Evolutionary conservation across 129 eudicot genomes (phyloP), one percentile per base, ranked within the genome.

Genomic region (Chrysanthemum seticuspe): DNA sequence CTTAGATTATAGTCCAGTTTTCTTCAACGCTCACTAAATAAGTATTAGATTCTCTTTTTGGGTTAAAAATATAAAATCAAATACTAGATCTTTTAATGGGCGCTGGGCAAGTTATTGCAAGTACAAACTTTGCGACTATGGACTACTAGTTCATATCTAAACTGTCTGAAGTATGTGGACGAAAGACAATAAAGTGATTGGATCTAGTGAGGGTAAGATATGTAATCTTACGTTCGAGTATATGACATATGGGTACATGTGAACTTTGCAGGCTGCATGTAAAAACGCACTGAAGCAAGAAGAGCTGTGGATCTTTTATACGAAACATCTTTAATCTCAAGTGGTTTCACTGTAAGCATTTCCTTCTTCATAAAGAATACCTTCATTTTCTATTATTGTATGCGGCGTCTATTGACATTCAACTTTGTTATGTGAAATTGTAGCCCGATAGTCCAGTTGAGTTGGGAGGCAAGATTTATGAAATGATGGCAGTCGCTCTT

Each of bases 401-500:
- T 23, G 4, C 5, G 12, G 27, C 44, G 56, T 29, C 50, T 57
- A 54, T 14, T 18, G n/a, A 65, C 23, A 2, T 12, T 8, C 66
- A 57, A 4, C 34, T 40, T 54, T 60, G 16, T 53, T 40, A 8
- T 63, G 12, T 45, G 54, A 47, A 65, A 58, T 27, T 27, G 57
- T 87, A 94, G 99, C n/a, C n/a, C n/a, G n/a, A n/a, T n/a, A n/a
- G n/a, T n/a, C n/a, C n/a, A n/a, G n/a, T n/a, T n/a, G n/a, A n/a
- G n/a, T n/a, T n/a, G n/a, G n/a, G n/a, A 48, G 79, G 82, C 76
- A 94, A 94, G 80, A 90, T 94, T 49, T 94, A 94, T 16, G 99
- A 94, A 78, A 94, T 94, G 99, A 94, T 94, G 99, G 90, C 97
- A 3, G 87, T 94, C 74, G 97, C 99, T 62, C 91, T 94, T 2